Conservation (phyloP, 208 protist genomes). For the Acanthamoeba culbertsoni region DNA sequence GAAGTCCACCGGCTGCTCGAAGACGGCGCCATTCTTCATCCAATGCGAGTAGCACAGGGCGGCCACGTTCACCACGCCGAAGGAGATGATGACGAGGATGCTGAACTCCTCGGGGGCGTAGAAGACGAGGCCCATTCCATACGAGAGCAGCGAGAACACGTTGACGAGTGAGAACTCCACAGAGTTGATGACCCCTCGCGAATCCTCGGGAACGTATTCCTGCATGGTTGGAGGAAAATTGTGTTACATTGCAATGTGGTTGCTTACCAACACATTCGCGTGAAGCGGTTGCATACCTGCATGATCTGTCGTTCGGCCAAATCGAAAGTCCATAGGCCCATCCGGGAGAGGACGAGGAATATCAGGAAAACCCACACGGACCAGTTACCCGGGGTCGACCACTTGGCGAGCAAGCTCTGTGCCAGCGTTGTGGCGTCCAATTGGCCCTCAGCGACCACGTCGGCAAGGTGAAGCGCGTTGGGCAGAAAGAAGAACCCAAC, state of each 20-base stretch:
- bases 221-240: background rate
- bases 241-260: background rate
- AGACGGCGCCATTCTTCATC: too few species aligned
- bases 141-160: background rate
- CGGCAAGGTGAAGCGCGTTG: background rate
- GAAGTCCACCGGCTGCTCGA: too few species aligned
- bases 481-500: background rate
- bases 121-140: background rate
- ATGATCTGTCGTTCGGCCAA: constrained; percentile 3
- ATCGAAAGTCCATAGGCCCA: background rate
- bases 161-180: background rate
- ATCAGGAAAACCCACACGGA: background rate
- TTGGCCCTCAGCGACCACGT: background rate
- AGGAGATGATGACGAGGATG: background rate
- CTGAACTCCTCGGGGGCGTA: background rate
- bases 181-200: background rate
- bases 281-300: background rate
- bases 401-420: background rate
- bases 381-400: background rate
- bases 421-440: background rate
- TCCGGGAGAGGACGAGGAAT: background rate
- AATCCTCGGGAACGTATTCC: background rate
- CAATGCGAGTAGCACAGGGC: background rate
- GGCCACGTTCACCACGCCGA: background rate
- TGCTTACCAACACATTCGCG: too few species aligned